These are phyloP conservation scores for Alnus glutinosa DNA, from an alignment of 306 rosid genomes.

Conservation along the genomic window DNA sequence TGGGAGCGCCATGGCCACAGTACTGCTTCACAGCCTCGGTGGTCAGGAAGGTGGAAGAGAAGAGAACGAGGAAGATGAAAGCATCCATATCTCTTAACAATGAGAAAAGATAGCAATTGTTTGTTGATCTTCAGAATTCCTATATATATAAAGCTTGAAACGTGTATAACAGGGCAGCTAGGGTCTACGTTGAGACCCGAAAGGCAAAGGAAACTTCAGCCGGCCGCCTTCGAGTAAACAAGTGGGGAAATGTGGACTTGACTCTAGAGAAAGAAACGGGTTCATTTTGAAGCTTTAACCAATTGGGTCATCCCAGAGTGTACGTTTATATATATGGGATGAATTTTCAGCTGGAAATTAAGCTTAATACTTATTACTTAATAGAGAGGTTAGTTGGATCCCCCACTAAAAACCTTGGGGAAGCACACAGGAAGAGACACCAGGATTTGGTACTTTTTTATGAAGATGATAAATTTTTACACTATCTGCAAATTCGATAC, in stretches of 20 bases:
- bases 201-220: constrained; percentile 24
- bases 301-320: constrained; percentile 15
- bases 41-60: constrained; percentile 30
- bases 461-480: no score
- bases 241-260: no score
- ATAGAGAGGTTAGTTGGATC: background rate
- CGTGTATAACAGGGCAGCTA: background rate
- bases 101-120: background rate
- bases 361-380: background rate
- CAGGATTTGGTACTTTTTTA: background rate
- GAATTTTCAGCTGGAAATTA: background rate
- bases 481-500: no score
- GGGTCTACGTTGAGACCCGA: background rate
- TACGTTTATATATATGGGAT: background rate
- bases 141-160: background rate
- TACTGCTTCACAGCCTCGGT: constrained; percentile 24
- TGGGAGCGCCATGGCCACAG: constrained; percentile 31
- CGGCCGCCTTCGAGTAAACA: background rate
- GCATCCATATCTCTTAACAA: constrained; percentile 36
- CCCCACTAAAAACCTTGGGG: background rate
- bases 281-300: constrained; percentile 21
- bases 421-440: background rate
- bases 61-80: constrained; percentile 43
- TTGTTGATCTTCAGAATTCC: background rate
- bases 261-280: background rate